phyloP scores from a whole-genome alignment of 345 rosid genomes.

The Hypericum perforatum region DNA sequence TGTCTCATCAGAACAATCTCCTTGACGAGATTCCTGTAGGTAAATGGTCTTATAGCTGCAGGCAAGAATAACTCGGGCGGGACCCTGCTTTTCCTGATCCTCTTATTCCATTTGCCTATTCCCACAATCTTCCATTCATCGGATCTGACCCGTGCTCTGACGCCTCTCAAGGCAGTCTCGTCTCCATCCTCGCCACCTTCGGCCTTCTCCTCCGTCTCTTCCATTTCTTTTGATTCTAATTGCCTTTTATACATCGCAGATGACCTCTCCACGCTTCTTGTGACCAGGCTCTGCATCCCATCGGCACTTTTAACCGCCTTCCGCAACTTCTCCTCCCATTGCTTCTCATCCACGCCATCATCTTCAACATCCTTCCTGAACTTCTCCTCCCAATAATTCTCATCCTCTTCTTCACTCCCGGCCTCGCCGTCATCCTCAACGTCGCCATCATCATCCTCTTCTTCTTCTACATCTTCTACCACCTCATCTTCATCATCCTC shows the following conservation, averaged over 20 bases:
- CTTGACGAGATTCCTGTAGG: constrained; percentile 86
- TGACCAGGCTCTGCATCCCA: constrained; percentile 67
- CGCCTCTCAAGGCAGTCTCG: constrained; percentile 57
- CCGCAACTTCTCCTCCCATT: constrained; percentile 65
- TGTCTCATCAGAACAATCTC: constrained; percentile 93
- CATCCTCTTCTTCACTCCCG: constrained; percentile 13
- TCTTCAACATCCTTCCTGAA: constrained; percentile 43
- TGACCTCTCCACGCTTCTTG: constrained; percentile 41
- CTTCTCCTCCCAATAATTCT: constrained; percentile 13
- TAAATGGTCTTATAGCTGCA: constrained; percentile 80
- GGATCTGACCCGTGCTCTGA: constrained; percentile 60
- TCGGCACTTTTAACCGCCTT: constrained; percentile 55
- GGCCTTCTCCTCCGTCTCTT: constrained; percentile 13
- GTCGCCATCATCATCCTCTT: constrained; percentile 30
- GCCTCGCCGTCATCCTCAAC: constrained; percentile 34
- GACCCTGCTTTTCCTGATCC: constrained; percentile 62
- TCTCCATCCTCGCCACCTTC: constrained; percentile 37
- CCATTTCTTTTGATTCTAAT: constrained; percentile 30
- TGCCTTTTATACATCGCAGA: constrained; percentile 43
- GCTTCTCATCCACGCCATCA: constrained; percentile 12
- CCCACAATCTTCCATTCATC: constrained; percentile 74
- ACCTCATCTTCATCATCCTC: constrained; percentile 39
- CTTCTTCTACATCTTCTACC: constrained; percentile 15
- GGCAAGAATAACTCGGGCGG: constrained; percentile 76
- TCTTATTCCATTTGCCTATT: constrained; percentile 63